A percentile compares a stretch with the other conserved stretches of the same genome.
Evolutionary conservation across 176 grass and related monocot species (phyloP).

Genomic region (Triticum urartu): DNA sequence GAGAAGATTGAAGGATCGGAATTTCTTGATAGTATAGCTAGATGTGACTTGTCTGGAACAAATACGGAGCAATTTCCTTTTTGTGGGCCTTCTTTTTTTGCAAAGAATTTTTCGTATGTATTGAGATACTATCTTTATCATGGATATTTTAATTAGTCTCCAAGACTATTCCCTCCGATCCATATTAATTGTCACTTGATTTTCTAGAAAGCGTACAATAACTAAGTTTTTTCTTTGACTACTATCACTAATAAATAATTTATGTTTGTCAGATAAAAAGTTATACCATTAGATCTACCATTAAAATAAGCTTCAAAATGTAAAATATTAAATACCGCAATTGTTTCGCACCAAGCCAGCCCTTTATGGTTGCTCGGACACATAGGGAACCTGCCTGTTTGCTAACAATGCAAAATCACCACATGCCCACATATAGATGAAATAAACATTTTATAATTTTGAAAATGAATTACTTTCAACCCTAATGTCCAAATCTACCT

Average conservation of each 20-base stretch:
- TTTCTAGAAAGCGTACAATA: background rate
- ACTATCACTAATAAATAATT: background rate
- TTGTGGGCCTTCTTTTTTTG: background rate
- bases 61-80: background rate
- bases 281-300: background rate
- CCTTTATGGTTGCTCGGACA: background rate
- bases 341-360: background rate
- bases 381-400: background rate
- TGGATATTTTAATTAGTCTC: background rate
- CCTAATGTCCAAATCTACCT: no score
- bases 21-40: constrained; percentile 4
- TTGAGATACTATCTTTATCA: background rate
- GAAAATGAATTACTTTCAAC: background rate
- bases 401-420: background rate
- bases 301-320: background rate
- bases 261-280: background rate
- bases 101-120: background rate
- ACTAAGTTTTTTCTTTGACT: background rate
- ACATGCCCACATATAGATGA: background rate
- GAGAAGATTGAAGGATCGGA: background rate
- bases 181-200: background rate
- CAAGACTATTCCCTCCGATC: background rate
- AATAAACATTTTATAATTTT: background rate
- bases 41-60: constrained; percentile 3
- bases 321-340: background rate